Percentiles rank a stretch among this genome's conserved stretches.
These are phyloP conservation scores for Phoenix roebelenii DNA, from an alignment of 176 grass and related monocot species.

Conservation along the genomic window DNA sequence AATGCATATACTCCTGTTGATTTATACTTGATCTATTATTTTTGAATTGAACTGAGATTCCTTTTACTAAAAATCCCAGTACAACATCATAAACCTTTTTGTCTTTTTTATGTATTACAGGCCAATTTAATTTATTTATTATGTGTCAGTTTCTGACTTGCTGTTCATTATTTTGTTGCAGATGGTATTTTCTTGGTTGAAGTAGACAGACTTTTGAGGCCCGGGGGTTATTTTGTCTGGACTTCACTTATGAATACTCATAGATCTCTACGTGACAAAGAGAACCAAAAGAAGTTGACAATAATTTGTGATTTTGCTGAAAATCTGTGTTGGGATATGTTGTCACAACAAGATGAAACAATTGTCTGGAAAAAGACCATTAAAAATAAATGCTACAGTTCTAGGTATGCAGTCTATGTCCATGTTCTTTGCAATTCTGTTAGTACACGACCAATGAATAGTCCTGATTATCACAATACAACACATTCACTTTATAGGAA, in stretches of 20 bases:
- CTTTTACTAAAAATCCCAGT: not conserved
- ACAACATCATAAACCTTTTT: not conserved
- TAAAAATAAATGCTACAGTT: conserved; percentile 65
- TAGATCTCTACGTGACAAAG: conserved; percentile 77
- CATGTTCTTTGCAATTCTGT: not conserved
- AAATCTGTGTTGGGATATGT: conserved; percentile 89
- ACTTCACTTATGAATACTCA: conserved; percentile 84
- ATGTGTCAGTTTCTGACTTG: not conserved
- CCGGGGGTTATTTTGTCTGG: conserved; percentile 97
- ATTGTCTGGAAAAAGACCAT: conserved; percentile 94
- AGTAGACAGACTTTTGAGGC: conserved; percentile 94
- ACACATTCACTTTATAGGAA: conserved; percentile 46
- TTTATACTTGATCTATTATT: not conserved
- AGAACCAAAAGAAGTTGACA: conserved; percentile 91
- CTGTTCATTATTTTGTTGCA: conserved; percentile 24
- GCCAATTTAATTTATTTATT: conserved; percentile 7
- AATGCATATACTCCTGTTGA: not conserved
- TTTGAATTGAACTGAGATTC: not conserved
- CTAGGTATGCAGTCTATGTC: conserved; percentile 33
- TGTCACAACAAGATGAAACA: conserved; percentile 98
- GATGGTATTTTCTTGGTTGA: conserved; percentile 91
- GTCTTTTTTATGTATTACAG: no score
- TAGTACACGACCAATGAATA: no score
- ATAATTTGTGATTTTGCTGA: conserved; percentile 49
- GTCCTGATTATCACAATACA: no score